These are phyloP conservation scores for Melaleuca quinquenervia DNA, from an alignment of 345 rosid species.

Conservation along the genomic window DNA sequence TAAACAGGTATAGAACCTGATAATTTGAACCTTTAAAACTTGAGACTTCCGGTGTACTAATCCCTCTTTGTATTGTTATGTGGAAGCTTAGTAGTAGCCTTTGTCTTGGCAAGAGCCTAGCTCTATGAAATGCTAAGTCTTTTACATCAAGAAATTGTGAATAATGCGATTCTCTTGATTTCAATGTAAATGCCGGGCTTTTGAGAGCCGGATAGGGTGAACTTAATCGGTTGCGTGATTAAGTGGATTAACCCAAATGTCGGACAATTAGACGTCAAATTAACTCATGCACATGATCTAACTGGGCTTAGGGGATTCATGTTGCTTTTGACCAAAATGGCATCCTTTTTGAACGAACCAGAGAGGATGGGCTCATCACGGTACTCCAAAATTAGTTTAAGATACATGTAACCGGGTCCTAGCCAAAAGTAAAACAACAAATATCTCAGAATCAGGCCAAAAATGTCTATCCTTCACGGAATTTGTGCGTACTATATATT, in stretches of 20 bases:
- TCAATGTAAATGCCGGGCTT: neutral
- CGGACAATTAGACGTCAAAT: neutral
- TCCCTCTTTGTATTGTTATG: neutral
- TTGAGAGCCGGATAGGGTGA: neutral
- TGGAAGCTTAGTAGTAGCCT: neutral
- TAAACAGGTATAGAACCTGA: neutral
- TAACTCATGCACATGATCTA: neutral
- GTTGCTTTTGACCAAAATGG: neutral
- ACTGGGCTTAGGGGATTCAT: neutral
- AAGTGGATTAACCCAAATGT: neutral
- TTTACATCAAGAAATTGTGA: neutral
- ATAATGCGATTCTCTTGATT: neutral
- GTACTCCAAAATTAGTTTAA: neutral
- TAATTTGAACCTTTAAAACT: neutral
- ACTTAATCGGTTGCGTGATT: neutral
- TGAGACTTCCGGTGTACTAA: too few relatives aligned
- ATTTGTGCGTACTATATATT: neutral
- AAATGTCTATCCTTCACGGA: neutral
- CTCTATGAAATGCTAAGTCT: neutral
- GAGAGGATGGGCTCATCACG: neutral
- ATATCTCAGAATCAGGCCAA: neutral
- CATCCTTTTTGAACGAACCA: neutral
- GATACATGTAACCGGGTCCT: neutral
- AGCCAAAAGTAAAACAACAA: neutral
- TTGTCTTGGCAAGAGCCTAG: neutral